A percentile compares a stretch with the other conserved stretches of the same genome.
These are phyloP conservation scores for Cotoneaster glaucophyllus DNA, from an alignment of 306 rosid genomes.

Conservation along the genomic window DNA sequence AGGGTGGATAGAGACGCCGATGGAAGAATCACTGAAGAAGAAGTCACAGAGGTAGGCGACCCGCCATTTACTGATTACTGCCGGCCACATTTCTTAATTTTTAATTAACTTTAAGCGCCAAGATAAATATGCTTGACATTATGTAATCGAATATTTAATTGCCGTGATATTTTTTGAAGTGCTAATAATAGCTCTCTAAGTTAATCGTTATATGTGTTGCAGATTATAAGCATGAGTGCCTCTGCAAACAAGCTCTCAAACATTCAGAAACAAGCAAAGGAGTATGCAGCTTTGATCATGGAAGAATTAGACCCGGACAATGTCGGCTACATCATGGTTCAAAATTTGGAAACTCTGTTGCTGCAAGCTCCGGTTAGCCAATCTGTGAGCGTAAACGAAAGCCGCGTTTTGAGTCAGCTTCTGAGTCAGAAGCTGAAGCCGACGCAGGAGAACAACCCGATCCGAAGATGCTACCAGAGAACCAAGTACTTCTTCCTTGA, in stretches of 20 bases:
- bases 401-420: constrained; percentile 43
- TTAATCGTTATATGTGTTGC: not conserved
- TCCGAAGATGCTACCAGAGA: constrained; percentile 19
- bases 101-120: not conserved
- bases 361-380: constrained; percentile 47
- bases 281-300: constrained; percentile 55
- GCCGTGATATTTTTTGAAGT: too few relatives aligned
- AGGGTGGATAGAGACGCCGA: constrained; percentile 60
- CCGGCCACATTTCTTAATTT: not conserved
- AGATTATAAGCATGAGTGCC: constrained; percentile 57
- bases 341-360: constrained; percentile 42
- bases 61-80: not conserved
- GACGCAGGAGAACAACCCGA: constrained; percentile 32
- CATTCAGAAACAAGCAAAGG: constrained; percentile 47
- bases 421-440: constrained; percentile 56
- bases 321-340: constrained; percentile 47
- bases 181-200: too few relatives aligned
- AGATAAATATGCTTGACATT: not conserved
- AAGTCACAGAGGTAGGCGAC: constrained; percentile 42
- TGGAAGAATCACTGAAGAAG: constrained; percentile 55
- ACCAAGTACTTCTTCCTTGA: constrained; percentile 36
- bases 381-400: constrained; percentile 39
- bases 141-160: not conserved
- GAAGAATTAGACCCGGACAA: constrained; percentile 57
- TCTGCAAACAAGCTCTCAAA: constrained; percentile 48